Base-by-base conservation (phyloP, 305 asterid genomes). In the Solanum hybrid region DNA sequence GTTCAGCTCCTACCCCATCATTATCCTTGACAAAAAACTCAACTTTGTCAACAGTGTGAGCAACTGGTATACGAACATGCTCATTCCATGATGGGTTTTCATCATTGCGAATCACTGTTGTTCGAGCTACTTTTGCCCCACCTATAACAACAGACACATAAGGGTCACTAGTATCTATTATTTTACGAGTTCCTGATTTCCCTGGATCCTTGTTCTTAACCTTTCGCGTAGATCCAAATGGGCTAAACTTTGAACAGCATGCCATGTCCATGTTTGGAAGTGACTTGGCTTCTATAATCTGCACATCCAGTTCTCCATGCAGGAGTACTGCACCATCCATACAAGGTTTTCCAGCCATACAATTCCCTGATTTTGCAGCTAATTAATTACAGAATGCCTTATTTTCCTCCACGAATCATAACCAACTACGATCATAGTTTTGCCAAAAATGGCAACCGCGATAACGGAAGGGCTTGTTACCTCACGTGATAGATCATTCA, bases 141-240 rank as follows among this genome's bases (percentile, higher is more conserved):
- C 82, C 79, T 87, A 90, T 42, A 46, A 89, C 76, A 10, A 90
- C 80, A 40, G 90, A 87, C 31, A 87, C 90, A 32, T 90, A 90
- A 7, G 90, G 91, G 24, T 90, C 90, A 80, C 91, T 90, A 40
- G 91, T 90, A 32, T 88, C 90, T 64, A 94, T 93, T 26, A 93
- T 85, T 32, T 85, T 85, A 85, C 77, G 32, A 85, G 88, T 46
- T 82, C 6, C 88, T 85, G 76, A 56, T 60, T 85, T 85, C 51
- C 77, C 76, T 85, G 88, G 12, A 85, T 85, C 88, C 77, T 85
- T 85, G 77, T 38, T 85, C 88, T 85, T 85, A 56, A 32, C 77
- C 77, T 85, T 85, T 32, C 88, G 76, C 31, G n/a, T 17, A 29
- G 73, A 51, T 60, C 77, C 88, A 51, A 56, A 69, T 11, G 75